Evolutionary conservation across 352 stramenopile species (phyloP).

Genomic region (Phytophthora melonis): DNA sequence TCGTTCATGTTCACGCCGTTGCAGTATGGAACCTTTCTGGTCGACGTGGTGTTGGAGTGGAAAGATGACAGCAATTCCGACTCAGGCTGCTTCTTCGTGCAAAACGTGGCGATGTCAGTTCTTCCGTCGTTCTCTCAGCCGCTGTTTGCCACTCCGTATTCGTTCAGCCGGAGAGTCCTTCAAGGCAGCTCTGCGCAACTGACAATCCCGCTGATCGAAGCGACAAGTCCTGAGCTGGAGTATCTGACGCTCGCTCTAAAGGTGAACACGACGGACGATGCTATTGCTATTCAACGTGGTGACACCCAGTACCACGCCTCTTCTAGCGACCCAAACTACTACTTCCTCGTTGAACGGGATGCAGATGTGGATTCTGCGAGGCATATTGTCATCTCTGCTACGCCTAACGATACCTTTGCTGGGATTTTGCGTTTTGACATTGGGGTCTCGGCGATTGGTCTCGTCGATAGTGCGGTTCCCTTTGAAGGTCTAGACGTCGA

Average conservation of each 20-base stretch:
- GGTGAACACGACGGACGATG: conserved; percentile 21
- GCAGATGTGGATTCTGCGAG: conserved; percentile 17
- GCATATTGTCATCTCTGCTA: conserved; percentile 28
- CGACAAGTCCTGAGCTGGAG: conserved; percentile 19
- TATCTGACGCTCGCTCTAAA: conserved; percentile 21
- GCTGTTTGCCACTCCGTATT: conserved; percentile 15
- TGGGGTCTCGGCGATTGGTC: conserved; percentile 20
- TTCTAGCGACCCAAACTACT: conserved; percentile 14
- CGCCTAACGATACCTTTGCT: conserved; percentile 26
- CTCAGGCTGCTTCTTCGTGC: conserved; percentile 26
- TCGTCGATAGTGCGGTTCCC: background rate
- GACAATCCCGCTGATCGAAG: conserved; percentile 20
- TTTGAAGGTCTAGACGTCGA: conserved; percentile 31
- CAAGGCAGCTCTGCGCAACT: conserved; percentile 28
- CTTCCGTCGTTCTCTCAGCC: conserved; percentile 20
- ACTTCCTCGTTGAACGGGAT: conserved; percentile 18
- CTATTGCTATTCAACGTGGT: conserved; percentile 20
- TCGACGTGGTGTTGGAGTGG: conserved; percentile 35
- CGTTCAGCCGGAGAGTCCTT: conserved; percentile 32
- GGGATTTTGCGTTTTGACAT: conserved; percentile 36
- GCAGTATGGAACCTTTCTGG: conserved; percentile 13
- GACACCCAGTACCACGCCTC: conserved; percentile 13
- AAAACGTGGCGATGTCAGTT: conserved; percentile 20
- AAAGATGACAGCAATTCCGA: background rate
- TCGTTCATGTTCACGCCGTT: conserved; percentile 17